Base-by-base conservation (phyloP, 805 yeast species). In the Candida saitoana region DNA sequence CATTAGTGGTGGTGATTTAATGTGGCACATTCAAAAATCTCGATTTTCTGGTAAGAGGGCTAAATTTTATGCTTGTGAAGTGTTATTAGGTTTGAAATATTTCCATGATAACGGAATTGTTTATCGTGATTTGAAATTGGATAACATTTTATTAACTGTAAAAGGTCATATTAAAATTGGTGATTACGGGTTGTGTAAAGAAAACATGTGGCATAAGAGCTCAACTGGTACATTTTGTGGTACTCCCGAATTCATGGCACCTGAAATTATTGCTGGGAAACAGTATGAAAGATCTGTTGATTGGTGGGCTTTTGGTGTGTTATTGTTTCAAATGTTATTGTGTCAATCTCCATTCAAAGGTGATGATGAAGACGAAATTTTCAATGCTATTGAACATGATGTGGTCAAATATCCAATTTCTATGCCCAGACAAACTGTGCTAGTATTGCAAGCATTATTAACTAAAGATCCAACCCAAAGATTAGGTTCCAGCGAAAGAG, bases 271-370 rank as follows among this genome's bases (percentile, higher is more conserved):
- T 57, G 82, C 87, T 49, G 98, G 93, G 41, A 95, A 90, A 62
- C 85, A 82, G 45, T 93, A 93, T 57, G 93, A 89, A 40, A 80
- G 95, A 57, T 85, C 93, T 31, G 99, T 93, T 41, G 99, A 93
- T 66, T 93, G 99, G 99, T 93, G 99, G 99, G 98, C 99, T 1
- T 88, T 90, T 72, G 99, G 99, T 44, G 98, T 93, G 20, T 73
- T 93, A 49, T 71, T 93, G 50, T 93, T 91, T 64, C 99, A 93
- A 65, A 93, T 93, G 99, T 72, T 93, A 43, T 73, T 93, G 44
- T 93, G 96, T 40, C 96, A 91, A 64, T 87, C 96, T 5, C 99
- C 99, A 29, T 93, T 93, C 68, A 84, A 91, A 51, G 99, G 99
- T 50, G 96, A 90, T 51, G 96, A 87, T 58, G 95, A 87, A 57